Percentiles rank a stretch among this genome's conserved stretches.
Evolutionary conservation across 2,329 filamentous ascomycete genomes (phyloP).

Genomic region (Colletotrichum sp.): DNA sequence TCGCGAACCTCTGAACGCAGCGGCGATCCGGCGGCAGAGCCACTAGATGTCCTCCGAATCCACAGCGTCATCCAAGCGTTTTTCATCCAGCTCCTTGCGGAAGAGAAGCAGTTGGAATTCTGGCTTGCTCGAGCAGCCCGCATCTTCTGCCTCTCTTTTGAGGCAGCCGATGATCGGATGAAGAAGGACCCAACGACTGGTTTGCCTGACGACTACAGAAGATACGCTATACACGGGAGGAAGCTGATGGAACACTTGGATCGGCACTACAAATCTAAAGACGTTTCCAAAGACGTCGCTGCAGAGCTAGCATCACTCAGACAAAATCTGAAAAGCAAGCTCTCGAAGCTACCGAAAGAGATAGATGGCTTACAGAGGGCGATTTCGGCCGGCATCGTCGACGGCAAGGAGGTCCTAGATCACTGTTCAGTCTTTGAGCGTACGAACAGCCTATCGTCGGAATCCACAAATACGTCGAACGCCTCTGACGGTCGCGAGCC

Average conservation of each 20-base stretch:
- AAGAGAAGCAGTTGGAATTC: slow-evolving; percentile 44
- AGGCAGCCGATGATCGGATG: slow-evolving; percentile 49
- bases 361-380: slow-evolving; percentile 49
- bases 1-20: slow-evolving; percentile 43
- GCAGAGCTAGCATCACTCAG: slow-evolving; percentile 34
- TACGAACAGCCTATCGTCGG: slow-evolving; percentile 51
- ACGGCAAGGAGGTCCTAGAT: slow-evolving; percentile 35
- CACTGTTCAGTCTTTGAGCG: slow-evolving; percentile 56
- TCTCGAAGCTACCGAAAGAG: slow-evolving; percentile 43
- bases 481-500: slow-evolving; percentile 25
- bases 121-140: slow-evolving; percentile 55
- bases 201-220: slow-evolving; percentile 56
- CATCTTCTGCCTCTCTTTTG: slow-evolving; percentile 55
- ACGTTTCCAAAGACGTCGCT: slow-evolving; percentile 27
- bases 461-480: slow-evolving; percentile 41
- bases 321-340: slow-evolving; percentile 36
- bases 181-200: slow-evolving; percentile 39
- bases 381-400: slow-evolving; percentile 41
- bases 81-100: slow-evolving; percentile 51
- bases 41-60: slow-evolving; percentile 54
- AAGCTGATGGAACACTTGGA: slow-evolving; percentile 48
- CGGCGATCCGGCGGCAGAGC: slow-evolving; percentile 34
- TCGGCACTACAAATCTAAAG: slow-evolving; percentile 27
- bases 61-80: slow-evolving; percentile 60
- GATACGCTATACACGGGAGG: slow-evolving; percentile 56